Percentiles rank a stretch among this genome's conserved stretches.
Conservation (phyloP, 495 filamentous ascomycete species). For the Amniculicola lignicola region DNA sequence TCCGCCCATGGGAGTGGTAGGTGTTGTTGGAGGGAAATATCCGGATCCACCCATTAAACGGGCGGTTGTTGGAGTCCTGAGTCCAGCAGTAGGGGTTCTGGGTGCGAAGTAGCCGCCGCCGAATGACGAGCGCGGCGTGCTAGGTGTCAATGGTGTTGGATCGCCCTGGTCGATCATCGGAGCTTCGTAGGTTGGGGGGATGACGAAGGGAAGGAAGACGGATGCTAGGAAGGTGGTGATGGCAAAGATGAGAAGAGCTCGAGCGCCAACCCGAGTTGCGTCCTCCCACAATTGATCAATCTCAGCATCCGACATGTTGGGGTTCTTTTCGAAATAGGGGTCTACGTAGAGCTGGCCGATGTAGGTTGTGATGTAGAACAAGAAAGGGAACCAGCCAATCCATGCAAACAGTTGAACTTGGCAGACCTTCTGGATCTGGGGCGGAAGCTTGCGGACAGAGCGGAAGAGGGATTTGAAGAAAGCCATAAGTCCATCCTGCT, state of each 20-base stretch:
- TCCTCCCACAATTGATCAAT: conserved; percentile 75
- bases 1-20: neutral
- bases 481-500: conserved; percentile 57
- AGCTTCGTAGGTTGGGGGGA: conserved; percentile 68
- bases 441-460: conserved; percentile 70
- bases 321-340: conserved; percentile 70
- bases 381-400: conserved; percentile 93
- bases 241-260: conserved; percentile 83
- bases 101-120: too few relatives aligned
- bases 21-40: conserved; percentile 6
- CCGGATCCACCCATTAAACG: neutral
- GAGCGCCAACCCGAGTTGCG: conserved; percentile 76
- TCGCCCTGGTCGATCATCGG: conserved; percentile 31
- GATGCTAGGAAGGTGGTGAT: conserved; percentile 75
- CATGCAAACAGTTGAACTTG: conserved; percentile 84
- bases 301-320: conserved; percentile 68
- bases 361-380: conserved; percentile 91
- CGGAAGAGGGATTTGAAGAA: conserved; percentile 78
- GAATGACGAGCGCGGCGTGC: too few relatives aligned
- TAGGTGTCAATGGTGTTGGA: conserved; percentile 20
- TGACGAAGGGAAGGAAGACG: conserved; percentile 75
- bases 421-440: conserved; percentile 78
- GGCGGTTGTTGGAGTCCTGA: conserved; percentile 9
- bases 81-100: too few relatives aligned
- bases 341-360: conserved; percentile 86